A percentile compares a stretch with the other conserved stretches of the same genome.
These are phyloP conservation scores for Leccinum disarticulatum DNA, from an alignment of 768 basidiomycete species.

Conservation along the genomic window DNA sequence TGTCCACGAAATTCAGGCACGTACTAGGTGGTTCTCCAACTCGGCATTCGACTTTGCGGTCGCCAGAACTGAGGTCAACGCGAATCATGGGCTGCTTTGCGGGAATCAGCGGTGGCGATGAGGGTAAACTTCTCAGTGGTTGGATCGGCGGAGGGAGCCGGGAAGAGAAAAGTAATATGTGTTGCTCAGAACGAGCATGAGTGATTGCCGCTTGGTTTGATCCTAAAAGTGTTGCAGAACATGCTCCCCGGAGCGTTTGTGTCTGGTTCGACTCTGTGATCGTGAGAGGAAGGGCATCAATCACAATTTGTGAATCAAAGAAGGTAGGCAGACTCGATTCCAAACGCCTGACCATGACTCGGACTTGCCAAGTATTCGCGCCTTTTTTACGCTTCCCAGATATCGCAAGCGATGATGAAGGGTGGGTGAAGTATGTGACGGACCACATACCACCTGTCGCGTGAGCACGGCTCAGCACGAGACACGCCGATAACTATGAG, in stretches of 20 bases:
- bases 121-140: background rate
- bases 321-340: constrained; percentile 22
- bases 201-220: too few relatives aligned
- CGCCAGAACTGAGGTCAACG: constrained; percentile 9
- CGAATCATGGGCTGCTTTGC: background rate
- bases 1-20: background rate
- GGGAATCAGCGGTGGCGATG: background rate
- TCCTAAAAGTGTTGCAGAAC: background rate
- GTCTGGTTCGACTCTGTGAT: background rate
- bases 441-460: constrained; percentile 26
- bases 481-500: background rate
- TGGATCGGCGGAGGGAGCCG: constrained; percentile 4
- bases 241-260: background rate
- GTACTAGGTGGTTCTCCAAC: constrained; percentile 6
- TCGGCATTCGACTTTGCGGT: constrained; percentile 17
- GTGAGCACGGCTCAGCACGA: background rate
- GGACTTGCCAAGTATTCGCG: constrained; percentile 38
- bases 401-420: background rate
- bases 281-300: background rate
- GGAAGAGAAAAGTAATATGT: background rate
- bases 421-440: constrained; percentile 19
- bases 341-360: constrained; percentile 39
- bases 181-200: background rate
- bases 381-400: constrained; percentile 13
- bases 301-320: constrained; percentile 16